phyloP scores from a whole-genome alignment of 2,329 filamentous ascomycete species.

The Harringtonia lauricola region DNA sequence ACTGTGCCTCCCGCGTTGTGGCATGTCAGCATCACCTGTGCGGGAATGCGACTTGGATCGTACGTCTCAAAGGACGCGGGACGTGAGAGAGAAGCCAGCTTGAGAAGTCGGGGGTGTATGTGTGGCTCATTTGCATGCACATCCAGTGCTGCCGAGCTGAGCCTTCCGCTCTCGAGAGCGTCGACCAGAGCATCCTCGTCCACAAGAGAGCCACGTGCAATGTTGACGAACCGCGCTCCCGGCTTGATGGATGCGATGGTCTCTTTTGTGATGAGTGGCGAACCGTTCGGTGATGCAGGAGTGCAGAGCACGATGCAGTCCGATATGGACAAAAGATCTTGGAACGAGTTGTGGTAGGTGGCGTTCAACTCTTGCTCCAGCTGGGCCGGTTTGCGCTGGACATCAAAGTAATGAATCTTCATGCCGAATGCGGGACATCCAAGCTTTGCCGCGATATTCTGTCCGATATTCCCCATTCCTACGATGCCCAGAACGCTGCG shows the following conservation, averaged over 20 bases:
- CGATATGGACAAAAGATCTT: conserved; percentile 35
- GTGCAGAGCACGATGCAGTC: conserved; percentile 55
- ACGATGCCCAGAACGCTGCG: conserved; percentile 53
- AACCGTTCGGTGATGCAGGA: conserved; percentile 35
- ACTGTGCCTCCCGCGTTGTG: conserved; percentile 59
- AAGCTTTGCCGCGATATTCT: conserved; percentile 47
- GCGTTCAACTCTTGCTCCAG: conserved; percentile 32
- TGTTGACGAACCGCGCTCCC: conserved; percentile 51
- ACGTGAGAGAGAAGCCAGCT: conserved; percentile 21
- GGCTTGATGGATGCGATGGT: conserved; percentile 39
- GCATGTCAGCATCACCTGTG: conserved; percentile 44
- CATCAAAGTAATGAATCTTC: conserved; percentile 53
- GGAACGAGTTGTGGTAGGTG: conserved; percentile 37
- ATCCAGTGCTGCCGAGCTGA: conserved; percentile 48
- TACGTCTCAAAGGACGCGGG: too few relatives aligned
- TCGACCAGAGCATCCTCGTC: conserved; percentile 52
- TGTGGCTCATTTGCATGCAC: conserved; percentile 51
- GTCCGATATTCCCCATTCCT: conserved; percentile 57
- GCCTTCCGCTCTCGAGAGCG: conserved; percentile 39
- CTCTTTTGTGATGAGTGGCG: conserved; percentile 34
- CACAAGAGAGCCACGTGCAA: conserved; percentile 52
- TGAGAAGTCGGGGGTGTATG: conserved; percentile 34
- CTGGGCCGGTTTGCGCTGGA: conserved; percentile 33
- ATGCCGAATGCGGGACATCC: conserved; percentile 42
- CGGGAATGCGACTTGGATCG: background rate